Conservation (phyloP, 1,284 basidiomycete genomes). For the Trichosporon coremiiforme region DNA sequence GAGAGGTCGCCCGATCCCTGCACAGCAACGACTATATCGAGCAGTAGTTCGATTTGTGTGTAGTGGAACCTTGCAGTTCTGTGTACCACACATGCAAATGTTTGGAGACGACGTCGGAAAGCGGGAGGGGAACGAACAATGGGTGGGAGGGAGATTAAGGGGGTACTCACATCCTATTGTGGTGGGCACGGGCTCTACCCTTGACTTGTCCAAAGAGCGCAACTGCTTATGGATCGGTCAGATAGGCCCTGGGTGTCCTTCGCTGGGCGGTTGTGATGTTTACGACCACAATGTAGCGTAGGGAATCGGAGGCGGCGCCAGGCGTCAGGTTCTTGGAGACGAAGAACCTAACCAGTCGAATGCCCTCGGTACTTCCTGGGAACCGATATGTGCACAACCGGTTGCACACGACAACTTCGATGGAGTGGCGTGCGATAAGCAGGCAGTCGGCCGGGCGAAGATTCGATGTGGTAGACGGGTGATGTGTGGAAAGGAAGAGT, state of each 20-base stretch:
- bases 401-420: background rate
- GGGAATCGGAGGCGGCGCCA: background rate
- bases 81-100: background rate
- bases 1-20: background rate
- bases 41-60: background rate
- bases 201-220: conserved; percentile 13
- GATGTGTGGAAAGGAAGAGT: background rate
- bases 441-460: background rate
- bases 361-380: background rate
- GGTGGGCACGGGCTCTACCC: conserved; percentile 17
- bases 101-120: background rate
- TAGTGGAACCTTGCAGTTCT: background rate
- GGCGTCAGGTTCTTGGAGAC: background rate
- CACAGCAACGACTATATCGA: background rate
- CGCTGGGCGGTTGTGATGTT: background rate
- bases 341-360: background rate
- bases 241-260: conserved; percentile 10
- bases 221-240: conserved; percentile 6
- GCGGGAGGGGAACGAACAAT: background rate
- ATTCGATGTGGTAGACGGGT: background rate
- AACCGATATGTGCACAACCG: background rate
- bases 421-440: background rate
- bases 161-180: conserved; percentile 13
- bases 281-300: background rate
- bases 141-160: background rate